Conservation (phyloP, 495 filamentous ascomycete species). For the Xylaria scruposa region DNA sequence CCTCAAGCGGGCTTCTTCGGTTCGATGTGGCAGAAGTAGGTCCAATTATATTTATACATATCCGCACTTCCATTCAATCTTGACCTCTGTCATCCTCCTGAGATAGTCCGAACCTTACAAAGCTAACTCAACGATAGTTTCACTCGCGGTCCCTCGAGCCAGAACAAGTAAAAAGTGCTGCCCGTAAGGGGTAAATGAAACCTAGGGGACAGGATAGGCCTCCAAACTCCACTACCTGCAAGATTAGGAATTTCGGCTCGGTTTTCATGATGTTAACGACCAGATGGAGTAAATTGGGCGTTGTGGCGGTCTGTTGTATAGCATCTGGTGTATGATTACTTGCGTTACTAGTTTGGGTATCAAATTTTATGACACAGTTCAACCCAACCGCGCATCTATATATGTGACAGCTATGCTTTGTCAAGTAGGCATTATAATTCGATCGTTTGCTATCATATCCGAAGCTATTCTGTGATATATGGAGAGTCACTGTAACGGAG, state of each 20-base stretch:
- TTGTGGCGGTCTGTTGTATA: conserved; percentile 12
- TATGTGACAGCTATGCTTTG: neutral
- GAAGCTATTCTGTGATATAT: neutral
- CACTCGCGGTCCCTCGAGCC: conserved; percentile 35
- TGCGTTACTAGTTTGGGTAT: conserved; percentile 6
- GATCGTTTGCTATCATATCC: too few relatives aligned
- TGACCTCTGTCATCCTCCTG: neutral
- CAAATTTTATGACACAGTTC: neutral
- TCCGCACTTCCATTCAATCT: neutral
- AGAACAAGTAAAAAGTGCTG: conserved; percentile 29
- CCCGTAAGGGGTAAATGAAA: neutral
- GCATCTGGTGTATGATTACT: conserved; percentile 23
- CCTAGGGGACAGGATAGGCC: neutral
- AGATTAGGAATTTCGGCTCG: neutral
- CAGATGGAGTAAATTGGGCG: neutral
- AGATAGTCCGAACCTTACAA: neutral
- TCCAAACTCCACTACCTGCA: neutral
- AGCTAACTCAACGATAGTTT: conserved; percentile 28
- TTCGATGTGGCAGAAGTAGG: conserved; percentile 56
- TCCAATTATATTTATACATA: neutral
- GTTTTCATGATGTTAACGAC: neutral
- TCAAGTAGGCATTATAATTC: neutral
- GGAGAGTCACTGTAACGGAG: neutral
- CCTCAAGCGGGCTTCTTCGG: conserved; percentile 50
- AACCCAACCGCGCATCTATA: neutral